Evolutionary conservation across 2,329 filamentous ascomycete genomes (phyloP).

Genomic region (Eurotiales sp.): DNA sequence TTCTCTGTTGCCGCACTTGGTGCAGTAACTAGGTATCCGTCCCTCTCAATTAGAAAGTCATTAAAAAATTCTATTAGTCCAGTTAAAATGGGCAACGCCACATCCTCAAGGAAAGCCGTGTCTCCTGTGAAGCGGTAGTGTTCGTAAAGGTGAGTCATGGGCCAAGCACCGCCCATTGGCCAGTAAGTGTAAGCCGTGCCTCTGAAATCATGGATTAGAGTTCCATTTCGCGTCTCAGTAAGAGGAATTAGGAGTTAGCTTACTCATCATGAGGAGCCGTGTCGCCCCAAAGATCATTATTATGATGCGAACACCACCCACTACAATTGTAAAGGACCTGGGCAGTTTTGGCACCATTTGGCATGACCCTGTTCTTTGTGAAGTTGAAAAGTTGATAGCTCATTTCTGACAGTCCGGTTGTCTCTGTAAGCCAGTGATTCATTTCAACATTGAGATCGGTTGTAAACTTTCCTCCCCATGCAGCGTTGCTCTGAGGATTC

Average conservation of each 20-base stretch:
- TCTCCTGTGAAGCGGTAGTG: slow-evolving; percentile 51
- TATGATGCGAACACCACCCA: slow-evolving; percentile 55
- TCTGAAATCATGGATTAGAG: slow-evolving; percentile 16
- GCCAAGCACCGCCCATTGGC: slow-evolving; percentile 51
- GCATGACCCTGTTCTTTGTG: slow-evolving; percentile 17
- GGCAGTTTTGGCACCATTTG: slow-evolving; percentile 48
- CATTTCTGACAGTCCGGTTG: slow-evolving; percentile 46
- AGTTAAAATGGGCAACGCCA: slow-evolving; percentile 16
- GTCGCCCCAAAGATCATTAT: slow-evolving; percentile 57
- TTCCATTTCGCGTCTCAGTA: no score
- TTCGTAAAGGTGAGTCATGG: slow-evolving; percentile 57
- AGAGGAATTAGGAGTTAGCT: no score
- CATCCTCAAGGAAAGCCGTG: slow-evolving; percentile 14
- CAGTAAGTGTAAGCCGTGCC: slow-evolving; percentile 34
- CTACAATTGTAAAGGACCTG: slow-evolving; percentile 48
- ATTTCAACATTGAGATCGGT: slow-evolving; percentile 59
- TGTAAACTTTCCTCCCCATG: slow-evolving; percentile 56
- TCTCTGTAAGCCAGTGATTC: slow-evolving; percentile 57
- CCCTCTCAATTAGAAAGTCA: background rate
- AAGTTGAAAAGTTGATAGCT: slow-evolving; percentile 38
- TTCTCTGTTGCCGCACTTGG: slow-evolving; percentile 3
- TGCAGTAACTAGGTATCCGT: background rate
- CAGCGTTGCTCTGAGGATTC: slow-evolving; percentile 44
- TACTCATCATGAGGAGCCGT: slow-evolving; percentile 42
- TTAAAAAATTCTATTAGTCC: slow-evolving; percentile 13